A percentile compares a stretch with the other conserved stretches of the same genome.
Conservation (phyloP, 2,329 filamentous ascomycete genomes). For the Ophiostoma sp. region DNA sequence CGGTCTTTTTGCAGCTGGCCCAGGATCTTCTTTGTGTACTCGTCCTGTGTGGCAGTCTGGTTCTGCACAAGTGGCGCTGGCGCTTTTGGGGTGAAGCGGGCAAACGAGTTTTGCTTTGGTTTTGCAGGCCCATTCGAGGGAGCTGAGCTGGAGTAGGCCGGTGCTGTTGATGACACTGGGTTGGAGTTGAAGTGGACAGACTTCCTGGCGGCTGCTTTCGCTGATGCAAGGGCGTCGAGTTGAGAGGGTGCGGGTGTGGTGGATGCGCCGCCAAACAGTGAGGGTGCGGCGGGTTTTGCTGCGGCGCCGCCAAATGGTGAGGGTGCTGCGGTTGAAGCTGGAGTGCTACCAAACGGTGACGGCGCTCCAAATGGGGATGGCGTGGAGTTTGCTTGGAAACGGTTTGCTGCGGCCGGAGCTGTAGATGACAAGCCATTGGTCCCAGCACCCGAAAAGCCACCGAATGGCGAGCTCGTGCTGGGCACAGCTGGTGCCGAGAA, state of each 20-base stretch:
- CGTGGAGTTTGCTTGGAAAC: neutral
- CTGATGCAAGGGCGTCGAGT: neutral
- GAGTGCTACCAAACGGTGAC: neutral
- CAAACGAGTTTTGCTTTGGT: conserved; percentile 10
- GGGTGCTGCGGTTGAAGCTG: neutral
- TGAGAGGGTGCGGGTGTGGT: neutral
- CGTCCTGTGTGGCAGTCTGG: conserved; percentile 20
- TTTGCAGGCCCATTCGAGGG: neutral
- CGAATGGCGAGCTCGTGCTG: neutral
- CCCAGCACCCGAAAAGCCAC: neutral
- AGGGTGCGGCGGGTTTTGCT: neutral
- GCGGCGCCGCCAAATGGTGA: neutral
- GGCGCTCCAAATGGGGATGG: neutral
- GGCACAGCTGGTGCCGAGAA: neutral
- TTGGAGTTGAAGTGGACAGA: conserved; percentile 20
- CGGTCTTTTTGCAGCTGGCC: conserved; percentile 50
- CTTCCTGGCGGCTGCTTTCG: conserved; percentile 18
- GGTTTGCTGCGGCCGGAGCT: neutral
- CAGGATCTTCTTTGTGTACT: conserved; percentile 47
- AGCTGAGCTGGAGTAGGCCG: neutral
- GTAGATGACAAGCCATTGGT: neutral
- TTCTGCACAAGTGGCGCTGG: neutral
- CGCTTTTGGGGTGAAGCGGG: neutral
- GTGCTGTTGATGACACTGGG: conserved; percentile 8
- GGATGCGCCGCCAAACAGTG: neutral